A percentile compares a stretch with the other conserved stretches of the same genome.
Conservation (phyloP, 2,329 filamentous ascomycete species). For the Sarocladium kiliense region DNA sequence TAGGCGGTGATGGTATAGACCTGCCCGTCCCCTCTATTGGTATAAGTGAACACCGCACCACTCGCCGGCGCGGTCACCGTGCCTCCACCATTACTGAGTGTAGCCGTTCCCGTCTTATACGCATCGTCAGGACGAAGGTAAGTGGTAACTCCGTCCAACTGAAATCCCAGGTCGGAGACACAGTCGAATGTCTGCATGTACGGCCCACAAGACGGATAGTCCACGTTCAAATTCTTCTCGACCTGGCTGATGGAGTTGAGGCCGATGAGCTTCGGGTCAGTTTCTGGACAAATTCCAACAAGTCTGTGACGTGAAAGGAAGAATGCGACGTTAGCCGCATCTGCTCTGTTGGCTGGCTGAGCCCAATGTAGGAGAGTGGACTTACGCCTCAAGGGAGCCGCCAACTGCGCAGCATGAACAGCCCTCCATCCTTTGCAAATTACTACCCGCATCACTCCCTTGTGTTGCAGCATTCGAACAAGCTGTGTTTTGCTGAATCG, state of each 20-base stretch:
- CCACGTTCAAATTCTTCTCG: conserved; percentile 13
- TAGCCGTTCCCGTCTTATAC: conserved; percentile 23
- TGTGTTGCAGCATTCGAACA: conserved; percentile 16
- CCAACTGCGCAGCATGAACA: conserved; percentile 30
- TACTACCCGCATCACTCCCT: conserved; percentile 15
- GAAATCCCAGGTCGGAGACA: conserved; percentile 17
- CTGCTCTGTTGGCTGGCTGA: no score
- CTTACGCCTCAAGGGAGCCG: conserved; percentile 28
- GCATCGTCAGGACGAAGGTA: conserved; percentile 18
- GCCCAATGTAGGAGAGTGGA: no score
- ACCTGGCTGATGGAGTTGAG: conserved; percentile 14
- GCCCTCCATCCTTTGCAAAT: conserved; percentile 18
- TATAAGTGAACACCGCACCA: conserved; percentile 28
- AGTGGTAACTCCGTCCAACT: conserved; percentile 14
- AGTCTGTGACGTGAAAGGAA: conserved; percentile 15
- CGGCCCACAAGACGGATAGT: not conserved
- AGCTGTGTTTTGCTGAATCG: conserved; percentile 13
- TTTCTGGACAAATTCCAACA: conserved; percentile 27
- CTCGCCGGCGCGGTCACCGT: conserved; percentile 27
- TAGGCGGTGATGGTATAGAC: conserved; percentile 30
- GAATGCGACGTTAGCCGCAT: no score
- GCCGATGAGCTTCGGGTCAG: conserved; percentile 19
- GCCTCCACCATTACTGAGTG: conserved; percentile 22
- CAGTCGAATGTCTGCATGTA: conserved; percentile 19
- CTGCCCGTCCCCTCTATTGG: conserved; percentile 20